A percentile compares a stretch with the other conserved stretches of the same genome.
These are phyloP conservation scores for Stephania yunnanensis DNA, from an alignment of 164 flowering plant genomes.

Conservation along the genomic window DNA sequence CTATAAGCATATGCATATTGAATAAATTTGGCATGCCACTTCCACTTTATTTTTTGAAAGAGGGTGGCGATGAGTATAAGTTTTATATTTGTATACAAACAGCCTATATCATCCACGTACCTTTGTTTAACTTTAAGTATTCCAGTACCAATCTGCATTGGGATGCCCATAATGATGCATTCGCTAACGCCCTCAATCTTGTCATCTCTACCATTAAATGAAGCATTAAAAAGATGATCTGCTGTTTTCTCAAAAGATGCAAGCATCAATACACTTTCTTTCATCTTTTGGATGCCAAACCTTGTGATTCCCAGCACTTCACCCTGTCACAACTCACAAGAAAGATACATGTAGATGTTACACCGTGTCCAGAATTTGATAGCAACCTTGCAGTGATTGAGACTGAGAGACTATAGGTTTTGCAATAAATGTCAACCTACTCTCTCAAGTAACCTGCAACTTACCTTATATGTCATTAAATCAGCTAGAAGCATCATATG, in stretches of 20 bases:
- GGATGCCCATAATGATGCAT: constrained; percentile 94
- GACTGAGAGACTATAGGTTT: neutral
- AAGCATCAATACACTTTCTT: constrained; percentile 68
- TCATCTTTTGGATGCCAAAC: constrained; percentile 52
- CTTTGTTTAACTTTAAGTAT: constrained; percentile 71
- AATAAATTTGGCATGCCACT: neutral
- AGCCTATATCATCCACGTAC: constrained; percentile 24
- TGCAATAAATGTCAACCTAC: neutral
- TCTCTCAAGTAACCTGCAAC: constrained; percentile 12
- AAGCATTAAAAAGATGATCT: constrained; percentile 73
- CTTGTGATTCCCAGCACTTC: constrained; percentile 61
- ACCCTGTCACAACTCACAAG: constrained; percentile 42
- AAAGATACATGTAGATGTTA: constrained; percentile 7
- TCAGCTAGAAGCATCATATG: constrained; percentile 99
- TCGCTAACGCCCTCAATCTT: constrained; percentile 86
- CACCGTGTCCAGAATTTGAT: neutral
- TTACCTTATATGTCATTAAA: constrained; percentile 79
- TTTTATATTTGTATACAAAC: neutral
- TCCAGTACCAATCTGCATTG: constrained; percentile 88
- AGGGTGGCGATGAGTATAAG: neutral
- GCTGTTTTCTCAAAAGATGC: constrained; percentile 84
- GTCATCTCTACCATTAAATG: constrained; percentile 62
- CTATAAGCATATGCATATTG: neutral
- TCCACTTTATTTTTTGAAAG: neutral
- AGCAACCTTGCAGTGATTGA: neutral